These are phyloP conservation scores for Patellaria atrata DNA, from an alignment of 495 filamentous ascomycete genomes.

Conservation along the genomic window DNA sequence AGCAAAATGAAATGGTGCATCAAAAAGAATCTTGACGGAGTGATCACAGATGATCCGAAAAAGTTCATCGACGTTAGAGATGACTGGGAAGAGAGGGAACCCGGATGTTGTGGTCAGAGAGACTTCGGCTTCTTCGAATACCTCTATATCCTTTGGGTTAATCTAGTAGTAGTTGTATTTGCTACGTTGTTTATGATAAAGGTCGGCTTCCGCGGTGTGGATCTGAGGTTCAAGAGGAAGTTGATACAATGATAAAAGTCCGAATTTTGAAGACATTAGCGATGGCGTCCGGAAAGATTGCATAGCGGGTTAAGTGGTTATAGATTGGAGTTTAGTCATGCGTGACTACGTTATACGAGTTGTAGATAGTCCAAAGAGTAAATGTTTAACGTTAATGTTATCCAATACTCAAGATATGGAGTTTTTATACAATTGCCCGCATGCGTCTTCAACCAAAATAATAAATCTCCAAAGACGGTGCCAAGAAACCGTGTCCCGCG, in stretches of 20 bases:
- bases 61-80: slow-evolving; percentile 34
- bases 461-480: no score
- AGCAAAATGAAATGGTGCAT: slow-evolving; percentile 61
- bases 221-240: slow-evolving; percentile 3
- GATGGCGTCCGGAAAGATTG: background rate
- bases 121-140: slow-evolving; percentile 10
- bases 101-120: no score
- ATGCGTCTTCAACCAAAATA: no score
- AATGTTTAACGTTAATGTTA: no score
- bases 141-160: slow-evolving; percentile 16
- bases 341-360: no score
- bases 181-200: slow-evolving; percentile 12
- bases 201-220: slow-evolving; percentile 9
- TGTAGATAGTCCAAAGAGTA: no score
- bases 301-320: background rate
- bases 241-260: slow-evolving; percentile 1
- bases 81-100: slow-evolving; percentile 20
- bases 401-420: no score
- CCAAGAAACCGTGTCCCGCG: no score
- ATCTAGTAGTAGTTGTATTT: slow-evolving; percentile 17
- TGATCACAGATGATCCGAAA: slow-evolving; percentile 43
- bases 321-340: background rate
- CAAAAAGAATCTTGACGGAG: slow-evolving; percentile 36
- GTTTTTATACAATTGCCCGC: no score
- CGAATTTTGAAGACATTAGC: no score